These are phyloP conservation scores for Nemania serpens DNA, from an alignment of 2,329 filamentous ascomycete species.

Conservation along the genomic window DNA sequence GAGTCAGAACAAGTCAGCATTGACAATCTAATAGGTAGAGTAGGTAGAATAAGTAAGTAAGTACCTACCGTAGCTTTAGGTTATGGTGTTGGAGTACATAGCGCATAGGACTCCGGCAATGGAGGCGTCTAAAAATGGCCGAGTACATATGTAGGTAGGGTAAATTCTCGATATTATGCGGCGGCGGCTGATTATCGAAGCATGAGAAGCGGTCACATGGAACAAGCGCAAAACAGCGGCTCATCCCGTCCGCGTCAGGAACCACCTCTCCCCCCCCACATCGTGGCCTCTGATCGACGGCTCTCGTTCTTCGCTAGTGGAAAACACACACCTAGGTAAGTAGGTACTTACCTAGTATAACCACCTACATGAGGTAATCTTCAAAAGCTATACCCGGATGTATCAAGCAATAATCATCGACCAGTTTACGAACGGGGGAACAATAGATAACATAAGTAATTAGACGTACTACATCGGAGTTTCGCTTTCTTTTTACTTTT, in stretches of 20 bases:
- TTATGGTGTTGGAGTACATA: no score
- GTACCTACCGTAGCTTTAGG: no score
- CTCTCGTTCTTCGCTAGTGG: neutral
- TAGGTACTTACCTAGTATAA: neutral
- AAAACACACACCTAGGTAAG: neutral
- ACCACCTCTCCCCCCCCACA: slow-evolving; percentile 7
- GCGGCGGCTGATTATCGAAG: slow-evolving; percentile 9
- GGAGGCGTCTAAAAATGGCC: neutral
- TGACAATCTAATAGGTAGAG: neutral
- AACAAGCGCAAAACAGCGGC: slow-evolving; percentile 15
- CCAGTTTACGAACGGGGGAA: slow-evolving; percentile 4
- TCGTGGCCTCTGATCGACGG: slow-evolving; percentile 7
- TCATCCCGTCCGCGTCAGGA: slow-evolving; percentile 17
- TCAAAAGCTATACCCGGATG: no score
- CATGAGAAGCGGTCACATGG: slow-evolving; percentile 27
- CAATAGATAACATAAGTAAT: slow-evolving; percentile 13
- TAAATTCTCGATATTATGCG: neutral
- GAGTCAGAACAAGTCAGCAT: neutral
- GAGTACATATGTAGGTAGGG: neutral
- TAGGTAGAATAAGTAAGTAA: no score
- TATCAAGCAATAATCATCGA: neutral
- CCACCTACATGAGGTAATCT: no score
- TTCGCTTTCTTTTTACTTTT: neutral
- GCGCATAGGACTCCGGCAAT: no score
- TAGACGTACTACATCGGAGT: neutral